Evolutionary conservation across 2,329 filamentous ascomycete genomes (phyloP).

Genomic region (Shiraia sp.): DNA sequence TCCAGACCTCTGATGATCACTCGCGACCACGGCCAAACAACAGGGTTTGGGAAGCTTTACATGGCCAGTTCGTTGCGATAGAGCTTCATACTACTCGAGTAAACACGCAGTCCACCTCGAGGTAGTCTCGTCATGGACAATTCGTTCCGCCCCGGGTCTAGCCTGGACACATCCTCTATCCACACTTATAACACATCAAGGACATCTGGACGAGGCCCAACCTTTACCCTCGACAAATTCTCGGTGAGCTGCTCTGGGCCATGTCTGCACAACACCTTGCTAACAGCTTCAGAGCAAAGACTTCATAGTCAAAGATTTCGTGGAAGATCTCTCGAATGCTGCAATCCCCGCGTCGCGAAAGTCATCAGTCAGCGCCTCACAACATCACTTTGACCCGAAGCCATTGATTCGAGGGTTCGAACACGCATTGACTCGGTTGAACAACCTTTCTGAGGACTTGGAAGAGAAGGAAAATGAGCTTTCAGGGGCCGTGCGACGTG

Average conservation of each 20-base stretch:
- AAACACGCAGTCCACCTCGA: not conserved
- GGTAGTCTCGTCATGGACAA: not conserved
- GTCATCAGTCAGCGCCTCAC: conserved; percentile 61
- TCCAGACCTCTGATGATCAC: conserved; percentile 8
- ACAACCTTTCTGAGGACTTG: conserved; percentile 76
- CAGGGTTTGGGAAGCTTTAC: conserved; percentile 16
- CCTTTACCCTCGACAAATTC: conserved; percentile 82
- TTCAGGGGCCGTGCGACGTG: conserved; percentile 83
- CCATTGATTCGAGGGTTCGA: conserved; percentile 96
- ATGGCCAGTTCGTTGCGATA: conserved; percentile 15
- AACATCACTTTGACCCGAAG: conserved; percentile 81
- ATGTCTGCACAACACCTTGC: not conserved
- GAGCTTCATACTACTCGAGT: conserved; percentile 9
- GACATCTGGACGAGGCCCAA: conserved; percentile 55
- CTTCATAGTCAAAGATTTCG: conserved; percentile 97
- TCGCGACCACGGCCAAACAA: conserved; percentile 14
- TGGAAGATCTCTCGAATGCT: conserved; percentile 87
- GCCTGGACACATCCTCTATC: conserved; percentile 48
- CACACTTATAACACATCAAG: conserved; percentile 47
- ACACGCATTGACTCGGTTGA: conserved; percentile 69
- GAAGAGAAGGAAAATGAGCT: conserved; percentile 90
- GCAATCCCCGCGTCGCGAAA: conserved; percentile 79
- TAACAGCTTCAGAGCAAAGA: conserved; percentile 57
- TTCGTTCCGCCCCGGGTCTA: conserved; percentile 21
- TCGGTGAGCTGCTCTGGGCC: conserved; percentile 36